Conservation (phyloP, 331 rosid species). For the Spiraea crenata region DNA sequence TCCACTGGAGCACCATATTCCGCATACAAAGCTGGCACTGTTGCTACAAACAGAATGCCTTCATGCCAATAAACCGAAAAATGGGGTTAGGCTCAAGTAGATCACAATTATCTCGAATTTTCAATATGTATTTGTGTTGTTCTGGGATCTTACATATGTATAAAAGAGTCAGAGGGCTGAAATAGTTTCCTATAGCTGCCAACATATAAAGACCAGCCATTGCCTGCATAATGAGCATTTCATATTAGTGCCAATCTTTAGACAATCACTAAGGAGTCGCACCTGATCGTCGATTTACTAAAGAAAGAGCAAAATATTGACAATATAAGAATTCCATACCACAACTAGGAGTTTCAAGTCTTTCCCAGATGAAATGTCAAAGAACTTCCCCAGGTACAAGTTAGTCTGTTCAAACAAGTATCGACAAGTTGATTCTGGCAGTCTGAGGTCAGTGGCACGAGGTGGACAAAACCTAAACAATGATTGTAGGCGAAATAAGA, state of each 20-base stretch:
- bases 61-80: conserved; percentile 11
- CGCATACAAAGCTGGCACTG: conserved; percentile 51
- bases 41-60: conserved; percentile 43
- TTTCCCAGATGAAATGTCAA: conserved; percentile 53
- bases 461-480: not conserved
- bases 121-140: not conserved
- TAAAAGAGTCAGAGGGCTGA: conserved; percentile 43
- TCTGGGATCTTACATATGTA: conserved; percentile 40
- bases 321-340: conserved; percentile 35
- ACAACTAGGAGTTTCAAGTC: conserved; percentile 38
- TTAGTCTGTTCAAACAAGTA: conserved; percentile 30
- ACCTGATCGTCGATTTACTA: no score
- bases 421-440: conserved; percentile 41
- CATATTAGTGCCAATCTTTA: conserved; percentile 16
- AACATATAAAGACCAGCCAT: conserved; percentile 41
- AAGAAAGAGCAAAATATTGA: not conserved
- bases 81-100: not conserved
- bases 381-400: conserved; percentile 34
- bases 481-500: not conserved
- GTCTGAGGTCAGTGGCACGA: conserved; percentile 19
- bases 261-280: not conserved
- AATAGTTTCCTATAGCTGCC: conserved; percentile 44
- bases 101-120: not conserved
- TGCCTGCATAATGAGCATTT: conserved; percentile 40
- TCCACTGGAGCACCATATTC: conserved; percentile 55